Evolutionary conservation across 2,329 filamentous ascomycete species (phyloP).

Genomic region (Apiospora koreana): DNA sequence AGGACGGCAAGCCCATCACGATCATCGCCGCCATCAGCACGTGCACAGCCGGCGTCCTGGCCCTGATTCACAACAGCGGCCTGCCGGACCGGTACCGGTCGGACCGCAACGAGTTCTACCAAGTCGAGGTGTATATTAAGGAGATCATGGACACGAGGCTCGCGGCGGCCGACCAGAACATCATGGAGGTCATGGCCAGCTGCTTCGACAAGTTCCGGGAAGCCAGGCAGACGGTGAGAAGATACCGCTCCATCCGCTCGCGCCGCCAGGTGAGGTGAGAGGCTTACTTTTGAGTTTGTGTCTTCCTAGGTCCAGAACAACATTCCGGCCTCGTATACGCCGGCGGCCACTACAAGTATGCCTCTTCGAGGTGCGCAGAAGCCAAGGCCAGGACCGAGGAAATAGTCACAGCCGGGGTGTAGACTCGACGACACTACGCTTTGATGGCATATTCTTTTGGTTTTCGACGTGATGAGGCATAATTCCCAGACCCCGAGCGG

Average conservation of each 20-base stretch:
- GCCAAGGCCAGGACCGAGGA: background rate
- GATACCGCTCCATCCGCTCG: background rate
- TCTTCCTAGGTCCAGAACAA: constrained; percentile 41
- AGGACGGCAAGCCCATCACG: constrained; percentile 45
- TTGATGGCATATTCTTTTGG: background rate
- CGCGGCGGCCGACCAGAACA: constrained; percentile 40
- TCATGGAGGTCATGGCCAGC: constrained; percentile 48
- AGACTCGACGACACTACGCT: background rate
- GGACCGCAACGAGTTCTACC: constrained; percentile 50
- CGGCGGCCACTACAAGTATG: constrained; percentile 12
- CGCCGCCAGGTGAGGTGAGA: background rate
- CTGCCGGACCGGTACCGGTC: constrained; percentile 53
- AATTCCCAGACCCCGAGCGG: no score
- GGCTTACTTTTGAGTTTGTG: background rate
- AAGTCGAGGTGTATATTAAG: constrained; percentile 52
- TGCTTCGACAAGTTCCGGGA: constrained; percentile 48
- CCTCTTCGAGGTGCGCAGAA: background rate
- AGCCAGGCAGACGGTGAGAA: constrained; percentile 41
- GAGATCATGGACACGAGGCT: constrained; percentile 50
- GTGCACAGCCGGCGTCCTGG: constrained; percentile 49
- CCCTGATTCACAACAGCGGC: constrained; percentile 55
- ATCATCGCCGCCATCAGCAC: constrained; percentile 53
- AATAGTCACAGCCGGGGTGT: background rate
- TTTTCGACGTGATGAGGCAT: background rate
- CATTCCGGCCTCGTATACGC: constrained; percentile 43